Conservation (phyloP, 768 basidiomycete genomes). For the Suillus ampliporus region DNA sequence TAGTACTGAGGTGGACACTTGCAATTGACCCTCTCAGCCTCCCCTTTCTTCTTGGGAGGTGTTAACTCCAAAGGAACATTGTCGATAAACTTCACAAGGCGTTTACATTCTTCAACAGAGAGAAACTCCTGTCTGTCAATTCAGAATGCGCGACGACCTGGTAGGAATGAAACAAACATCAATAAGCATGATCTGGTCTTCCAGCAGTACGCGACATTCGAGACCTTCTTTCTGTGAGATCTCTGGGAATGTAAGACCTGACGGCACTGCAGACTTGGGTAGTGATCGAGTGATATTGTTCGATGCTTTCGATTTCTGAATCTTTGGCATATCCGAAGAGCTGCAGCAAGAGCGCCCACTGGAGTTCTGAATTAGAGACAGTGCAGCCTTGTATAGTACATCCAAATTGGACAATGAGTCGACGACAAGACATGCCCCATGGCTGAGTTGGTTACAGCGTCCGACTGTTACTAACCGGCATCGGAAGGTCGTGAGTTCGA, state of each 20-base stretch:
- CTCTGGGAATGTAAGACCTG: conserved; percentile 46
- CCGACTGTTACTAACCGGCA: conserved; percentile 47
- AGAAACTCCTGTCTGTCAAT: conserved; percentile 53
- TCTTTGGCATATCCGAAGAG: conserved; percentile 11
- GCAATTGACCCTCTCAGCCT: conserved; percentile 76
- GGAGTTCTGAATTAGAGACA: not conserved
- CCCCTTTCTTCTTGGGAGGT: conserved; percentile 73
- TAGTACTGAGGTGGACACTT: conserved; percentile 28
- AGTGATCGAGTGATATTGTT: not conserved
- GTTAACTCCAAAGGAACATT: conserved; percentile 65
- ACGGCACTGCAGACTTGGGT: conserved; percentile 3
- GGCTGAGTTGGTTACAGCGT: conserved; percentile 59
- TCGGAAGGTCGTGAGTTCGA: conserved; percentile 62
- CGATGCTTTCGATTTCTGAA: conserved; percentile 8
- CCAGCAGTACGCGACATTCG: conserved; percentile 52
- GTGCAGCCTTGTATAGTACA: too few species aligned
- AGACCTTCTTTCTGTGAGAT: conserved; percentile 51
- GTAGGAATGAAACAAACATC: conserved; percentile 47
- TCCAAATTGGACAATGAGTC: not conserved
- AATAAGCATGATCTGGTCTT: conserved; percentile 69
- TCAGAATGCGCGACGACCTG: not conserved
- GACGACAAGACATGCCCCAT: conserved; percentile 44
- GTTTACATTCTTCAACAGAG: conserved; percentile 64
- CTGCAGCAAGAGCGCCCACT: not conserved
- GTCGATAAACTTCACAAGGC: conserved; percentile 64